These are phyloP conservation scores for Mychonastes homosphaera DNA, from an alignment of 139 green algal genomes.

Conservation along the genomic window DNA sequence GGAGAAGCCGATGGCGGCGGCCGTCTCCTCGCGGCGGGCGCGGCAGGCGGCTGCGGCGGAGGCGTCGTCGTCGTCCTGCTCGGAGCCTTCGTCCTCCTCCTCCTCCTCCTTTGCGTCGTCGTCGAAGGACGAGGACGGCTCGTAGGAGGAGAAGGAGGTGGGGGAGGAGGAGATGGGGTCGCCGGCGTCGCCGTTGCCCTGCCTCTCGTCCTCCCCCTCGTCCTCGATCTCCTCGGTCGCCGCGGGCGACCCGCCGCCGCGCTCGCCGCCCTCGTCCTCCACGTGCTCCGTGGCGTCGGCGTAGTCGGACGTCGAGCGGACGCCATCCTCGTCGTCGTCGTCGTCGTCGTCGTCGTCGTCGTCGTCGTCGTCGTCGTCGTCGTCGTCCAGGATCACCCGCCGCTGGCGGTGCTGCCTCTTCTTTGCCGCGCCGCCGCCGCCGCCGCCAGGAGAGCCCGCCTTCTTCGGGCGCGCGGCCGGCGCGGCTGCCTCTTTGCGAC, in stretches of 20 bases:
- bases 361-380: slow-evolving; percentile 27
- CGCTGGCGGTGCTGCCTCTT: slow-evolving; percentile 12
- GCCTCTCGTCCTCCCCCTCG: slow-evolving; percentile 5
- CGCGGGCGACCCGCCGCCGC: too few species aligned
- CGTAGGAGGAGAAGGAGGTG: slow-evolving; percentile 4
- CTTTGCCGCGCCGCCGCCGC: too few species aligned
- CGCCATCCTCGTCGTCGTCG: slow-evolving; percentile 3
- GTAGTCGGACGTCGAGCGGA: not conserved
- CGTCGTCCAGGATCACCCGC: slow-evolving; percentile 36
- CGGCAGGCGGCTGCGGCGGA: not conserved
- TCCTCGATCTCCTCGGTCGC: too few species aligned
- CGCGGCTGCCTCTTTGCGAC: too few species aligned
- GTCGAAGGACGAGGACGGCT: not conserved
- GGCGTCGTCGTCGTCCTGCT: not conserved
- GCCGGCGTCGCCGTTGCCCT: not conserved
- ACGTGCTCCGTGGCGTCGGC: too few species aligned
- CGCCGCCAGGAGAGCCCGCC: too few species aligned
- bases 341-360: slow-evolving; percentile 8
- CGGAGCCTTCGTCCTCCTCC: slow-evolving; percentile 1
- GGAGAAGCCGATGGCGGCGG: not conserved
- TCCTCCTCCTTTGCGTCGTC: not conserved
- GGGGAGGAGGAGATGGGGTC: not conserved
- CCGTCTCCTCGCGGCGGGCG: not conserved
- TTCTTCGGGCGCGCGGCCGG: too few species aligned
- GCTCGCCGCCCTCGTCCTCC: too few species aligned